Evolutionary conservation across 768 basidiomycete species (phyloP).

Genomic region (Suillus subluteus): DNA sequence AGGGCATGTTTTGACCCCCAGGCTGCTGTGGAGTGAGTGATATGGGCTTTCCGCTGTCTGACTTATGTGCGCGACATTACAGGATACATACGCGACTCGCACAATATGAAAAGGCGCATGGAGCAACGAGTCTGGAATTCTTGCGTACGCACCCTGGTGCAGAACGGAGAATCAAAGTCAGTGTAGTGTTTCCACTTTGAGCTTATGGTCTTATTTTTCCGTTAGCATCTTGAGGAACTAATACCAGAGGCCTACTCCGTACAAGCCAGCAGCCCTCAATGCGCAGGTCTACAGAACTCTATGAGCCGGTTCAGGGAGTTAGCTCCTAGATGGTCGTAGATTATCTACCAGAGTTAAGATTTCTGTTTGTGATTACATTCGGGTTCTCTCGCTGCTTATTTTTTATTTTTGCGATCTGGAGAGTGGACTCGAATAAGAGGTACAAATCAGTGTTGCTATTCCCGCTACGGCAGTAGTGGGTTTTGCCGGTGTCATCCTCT

Average conservation of each 20-base stretch:
- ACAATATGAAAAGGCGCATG: conserved; percentile 49
- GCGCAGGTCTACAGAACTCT: conserved; percentile 44
- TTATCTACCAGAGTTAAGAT: background rate
- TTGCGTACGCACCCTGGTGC: conserved; percentile 83
- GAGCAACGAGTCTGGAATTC: conserved; percentile 52
- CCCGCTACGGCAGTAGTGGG: no score
- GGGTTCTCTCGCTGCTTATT: background rate
- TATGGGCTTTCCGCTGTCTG: background rate
- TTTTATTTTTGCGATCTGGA: background rate
- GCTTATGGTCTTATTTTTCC: background rate
- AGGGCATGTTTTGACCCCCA: conserved; percentile 86
- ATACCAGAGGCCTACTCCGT: conserved; percentile 62
- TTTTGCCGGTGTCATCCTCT: no score
- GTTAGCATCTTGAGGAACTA: conserved; percentile 53
- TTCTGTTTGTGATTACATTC: background rate
- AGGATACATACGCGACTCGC: conserved; percentile 78
- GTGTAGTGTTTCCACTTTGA: conserved; percentile 19
- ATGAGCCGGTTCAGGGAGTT: conserved; percentile 25
- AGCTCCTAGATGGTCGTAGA: conserved; percentile 8
- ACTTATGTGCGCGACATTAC: conserved; percentile 1
- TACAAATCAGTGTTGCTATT: background rate
- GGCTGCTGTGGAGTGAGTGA: conserved; percentile 68
- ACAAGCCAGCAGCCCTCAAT: conserved; percentile 58
- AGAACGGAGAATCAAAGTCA: conserved; percentile 70
- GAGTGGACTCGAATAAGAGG: background rate